Percentiles rank a stretch among this genome's conserved stretches.
Conservation (phyloP, 1,284 basidiomycete species). For the Apiotrichum mycotoxinovorans region DNA sequence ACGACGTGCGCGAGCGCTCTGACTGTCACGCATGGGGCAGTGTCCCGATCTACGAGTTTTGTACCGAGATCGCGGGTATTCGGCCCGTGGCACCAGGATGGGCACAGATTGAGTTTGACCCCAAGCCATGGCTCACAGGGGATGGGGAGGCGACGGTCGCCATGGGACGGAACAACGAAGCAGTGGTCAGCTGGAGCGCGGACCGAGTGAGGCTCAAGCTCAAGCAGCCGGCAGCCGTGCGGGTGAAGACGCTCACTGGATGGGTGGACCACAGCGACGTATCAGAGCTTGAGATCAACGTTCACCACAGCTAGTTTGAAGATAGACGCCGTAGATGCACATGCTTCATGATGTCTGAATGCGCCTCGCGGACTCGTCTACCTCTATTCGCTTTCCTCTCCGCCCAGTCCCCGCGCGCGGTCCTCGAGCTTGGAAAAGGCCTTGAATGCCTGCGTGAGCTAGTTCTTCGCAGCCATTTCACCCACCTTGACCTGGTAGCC, state of each 20-base stretch:
- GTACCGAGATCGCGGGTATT: constrained; percentile 29
- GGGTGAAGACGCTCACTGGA: too few species aligned
- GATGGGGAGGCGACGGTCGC: background rate
- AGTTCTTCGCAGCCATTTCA: background rate
- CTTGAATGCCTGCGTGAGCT: constrained; percentile 1
- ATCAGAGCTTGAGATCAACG: too few species aligned
- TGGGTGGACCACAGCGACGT: too few species aligned
- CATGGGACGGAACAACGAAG: background rate
- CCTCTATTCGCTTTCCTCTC: background rate
- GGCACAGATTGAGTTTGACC: constrained; percentile 11
- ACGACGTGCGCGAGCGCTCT: constrained; percentile 30
- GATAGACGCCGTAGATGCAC: too few species aligned
- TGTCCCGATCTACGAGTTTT: constrained; percentile 30
- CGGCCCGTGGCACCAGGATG: constrained; percentile 23
- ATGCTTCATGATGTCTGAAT: background rate
- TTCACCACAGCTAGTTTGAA: too few species aligned
- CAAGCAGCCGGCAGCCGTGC: too few species aligned
- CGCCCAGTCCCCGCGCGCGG: background rate
- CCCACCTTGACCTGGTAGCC: constrained; percentile 1
- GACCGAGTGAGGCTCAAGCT: background rate
- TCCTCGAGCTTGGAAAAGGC: background rate
- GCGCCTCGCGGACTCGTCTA: too few species aligned
- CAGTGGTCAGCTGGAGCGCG: background rate
- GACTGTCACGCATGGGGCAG: constrained; percentile 37
- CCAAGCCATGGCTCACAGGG: background rate